These are phyloP conservation scores for Lachancea thermotolerans DNA, from an alignment of 805 yeast genomes.

Conservation along the genomic window DNA sequence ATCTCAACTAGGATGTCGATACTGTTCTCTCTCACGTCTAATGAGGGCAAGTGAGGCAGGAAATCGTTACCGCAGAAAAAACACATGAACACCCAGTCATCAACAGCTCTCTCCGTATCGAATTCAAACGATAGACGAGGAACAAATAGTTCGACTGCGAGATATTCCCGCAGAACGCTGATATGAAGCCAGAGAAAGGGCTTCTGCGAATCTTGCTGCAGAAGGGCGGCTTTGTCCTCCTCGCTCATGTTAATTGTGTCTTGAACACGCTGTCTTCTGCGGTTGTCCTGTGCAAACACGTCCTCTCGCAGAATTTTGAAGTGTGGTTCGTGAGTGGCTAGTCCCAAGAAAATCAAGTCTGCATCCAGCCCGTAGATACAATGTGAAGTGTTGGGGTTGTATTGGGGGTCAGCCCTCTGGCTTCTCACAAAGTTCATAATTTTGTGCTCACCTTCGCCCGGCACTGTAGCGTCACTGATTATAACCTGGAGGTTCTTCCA, in stretches of 20 bases:
- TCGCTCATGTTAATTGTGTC: conserved; percentile 46
- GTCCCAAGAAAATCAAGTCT: conserved; percentile 88
- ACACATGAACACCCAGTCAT: conserved; percentile 98
- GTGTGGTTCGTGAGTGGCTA: conserved; percentile 98
- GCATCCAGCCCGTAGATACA: conserved; percentile 98
- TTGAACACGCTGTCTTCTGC: conserved; percentile 22
- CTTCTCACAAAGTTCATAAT: conserved; percentile 92
- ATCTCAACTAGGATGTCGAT: conserved; percentile 72
- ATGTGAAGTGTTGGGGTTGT: conserved; percentile 90
- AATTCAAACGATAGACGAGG: conserved; percentile 66
- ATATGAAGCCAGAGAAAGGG: conserved; percentile 95
- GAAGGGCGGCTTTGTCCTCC: conserved; percentile 40
- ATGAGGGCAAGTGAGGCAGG: conserved; percentile 89
- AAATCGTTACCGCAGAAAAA: conserved; percentile 98
- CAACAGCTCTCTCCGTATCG: conserved; percentile 92
- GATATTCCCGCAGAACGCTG: conserved; percentile 78
- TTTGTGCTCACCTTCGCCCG: conserved; percentile 99
- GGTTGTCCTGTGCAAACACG: conserved; percentile 76
- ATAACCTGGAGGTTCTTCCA: conserved; percentile 88
- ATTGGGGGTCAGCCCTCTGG: conserved; percentile 79
- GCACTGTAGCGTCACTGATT: conserved; percentile 92
- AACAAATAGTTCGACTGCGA: conserved; percentile 70
- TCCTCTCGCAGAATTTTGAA: conserved; percentile 92
- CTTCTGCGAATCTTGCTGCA: conserved; percentile 41
- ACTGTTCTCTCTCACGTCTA: conserved; percentile 92